phyloP scores from a whole-genome alignment of 2,329 filamentous ascomycete genomes.

The Madurella fahalii region DNA sequence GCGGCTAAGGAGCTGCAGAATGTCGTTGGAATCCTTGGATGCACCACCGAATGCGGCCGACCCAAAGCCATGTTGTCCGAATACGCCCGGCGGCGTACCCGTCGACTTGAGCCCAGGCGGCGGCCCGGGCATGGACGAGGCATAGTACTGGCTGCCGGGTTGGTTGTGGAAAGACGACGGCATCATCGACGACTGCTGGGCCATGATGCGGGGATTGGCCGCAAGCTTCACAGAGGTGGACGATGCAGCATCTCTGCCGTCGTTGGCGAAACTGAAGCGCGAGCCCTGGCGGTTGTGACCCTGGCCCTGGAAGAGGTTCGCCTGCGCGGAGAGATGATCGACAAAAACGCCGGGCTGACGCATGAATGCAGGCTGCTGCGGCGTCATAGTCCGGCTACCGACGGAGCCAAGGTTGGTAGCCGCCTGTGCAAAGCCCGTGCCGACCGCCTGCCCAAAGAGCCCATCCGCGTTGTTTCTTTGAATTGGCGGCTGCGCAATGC shows the following conservation, averaged over 20 bases:
- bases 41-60: conserved; percentile 62
- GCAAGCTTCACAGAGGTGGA: conserved; percentile 68
- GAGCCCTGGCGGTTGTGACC: conserved; percentile 80
- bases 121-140: conserved; percentile 81
- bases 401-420: conserved; percentile 54
- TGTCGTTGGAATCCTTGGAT: conserved; percentile 70
- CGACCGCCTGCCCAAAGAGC: conserved; percentile 51
- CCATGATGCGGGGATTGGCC: conserved; percentile 76
- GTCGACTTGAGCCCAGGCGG: conserved; percentile 94
- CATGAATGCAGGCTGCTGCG: conserved; percentile 72
- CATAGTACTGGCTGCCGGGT: conserved; percentile 69
- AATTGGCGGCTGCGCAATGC: conserved; percentile 71
- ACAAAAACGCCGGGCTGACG: conserved; percentile 46
- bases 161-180: conserved; percentile 59
- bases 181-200: conserved; percentile 85
- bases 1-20: conserved; percentile 79
- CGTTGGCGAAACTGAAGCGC: conserved; percentile 82
- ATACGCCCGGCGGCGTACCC: conserved; percentile 91
- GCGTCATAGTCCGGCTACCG: conserved; percentile 70
- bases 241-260: conserved; percentile 54
- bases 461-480: conserved; percentile 57
- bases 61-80: conserved; percentile 84
- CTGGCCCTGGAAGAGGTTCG: conserved; percentile 55
- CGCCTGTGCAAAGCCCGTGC: conserved; percentile 45
- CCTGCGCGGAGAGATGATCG: conserved; percentile 45